Evolutionary conservation across 2,329 filamentous ascomycete genomes (phyloP).

Genomic region (Cladosporium sphaerospermum): DNA sequence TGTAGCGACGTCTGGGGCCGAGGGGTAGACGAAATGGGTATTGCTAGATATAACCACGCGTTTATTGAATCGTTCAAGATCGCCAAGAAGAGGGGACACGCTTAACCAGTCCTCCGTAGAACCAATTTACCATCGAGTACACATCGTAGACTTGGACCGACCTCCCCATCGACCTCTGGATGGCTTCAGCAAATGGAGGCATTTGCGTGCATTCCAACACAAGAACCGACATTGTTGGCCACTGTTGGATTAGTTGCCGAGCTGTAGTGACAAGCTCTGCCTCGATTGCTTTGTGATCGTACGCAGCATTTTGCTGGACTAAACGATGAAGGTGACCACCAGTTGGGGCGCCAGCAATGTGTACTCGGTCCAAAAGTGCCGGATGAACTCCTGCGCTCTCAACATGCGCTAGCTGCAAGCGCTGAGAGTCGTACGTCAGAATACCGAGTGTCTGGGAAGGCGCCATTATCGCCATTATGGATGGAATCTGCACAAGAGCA

Average conservation of each 20-base stretch:
- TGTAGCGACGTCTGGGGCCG: no score
- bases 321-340: conserved; percentile 9
- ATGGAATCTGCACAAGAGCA: conserved; percentile 32
- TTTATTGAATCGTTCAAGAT: not conserved
- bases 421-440: conserved; percentile 17
- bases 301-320: conserved; percentile 3
- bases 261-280: conserved; percentile 5
- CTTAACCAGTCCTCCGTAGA: conserved; percentile 30
- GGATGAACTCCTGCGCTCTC: conserved; percentile 6
- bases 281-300: conserved; percentile 1
- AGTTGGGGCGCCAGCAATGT: conserved; percentile 10
- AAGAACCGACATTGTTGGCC: conserved; percentile 21
- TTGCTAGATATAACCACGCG: no score
- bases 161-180: conserved; percentile 27
- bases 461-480: conserved; percentile 25
- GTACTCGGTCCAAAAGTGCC: not conserved
- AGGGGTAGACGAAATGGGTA: no score
- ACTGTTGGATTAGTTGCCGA: not conserved
- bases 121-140: conserved; percentile 32
- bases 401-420: not conserved
- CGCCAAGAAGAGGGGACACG: conserved; percentile 12
- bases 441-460: conserved; percentile 25
- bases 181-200: conserved; percentile 30
- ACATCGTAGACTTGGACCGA: conserved; percentile 24
- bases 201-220: conserved; percentile 36